These are phyloP conservation scores for Ephemerocybe angulata DNA, from an alignment of 768 basidiomycete genomes.

Conservation along the genomic window DNA sequence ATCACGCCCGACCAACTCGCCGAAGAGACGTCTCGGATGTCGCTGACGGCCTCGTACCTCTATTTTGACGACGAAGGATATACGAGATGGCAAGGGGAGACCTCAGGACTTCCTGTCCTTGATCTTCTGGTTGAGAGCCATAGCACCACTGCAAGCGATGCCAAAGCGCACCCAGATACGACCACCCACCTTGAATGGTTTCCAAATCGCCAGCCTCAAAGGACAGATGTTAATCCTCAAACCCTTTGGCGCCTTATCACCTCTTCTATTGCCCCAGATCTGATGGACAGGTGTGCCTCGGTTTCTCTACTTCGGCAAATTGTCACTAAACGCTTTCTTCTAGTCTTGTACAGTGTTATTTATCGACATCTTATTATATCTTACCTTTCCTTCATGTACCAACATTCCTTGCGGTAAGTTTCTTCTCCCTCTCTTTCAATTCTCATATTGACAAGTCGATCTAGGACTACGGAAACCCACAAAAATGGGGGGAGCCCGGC, in stretches of 20 bases:
- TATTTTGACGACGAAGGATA: constrained; percentile 87
- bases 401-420: constrained; percentile 70
- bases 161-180: constrained; percentile 21
- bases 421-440: constrained; percentile 9
- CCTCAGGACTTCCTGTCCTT: constrained; percentile 85
- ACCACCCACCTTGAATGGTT: constrained; percentile 62
- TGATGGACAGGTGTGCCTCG: constrained; percentile 81
- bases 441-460: constrained; percentile 6
- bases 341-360: constrained; percentile 77
- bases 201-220: constrained; percentile 71
- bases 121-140: constrained; percentile 79
- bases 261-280: constrained; percentile 78
- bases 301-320: constrained; percentile 7
- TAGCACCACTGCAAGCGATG: constrained; percentile 31
- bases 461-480: constrained; percentile 89
- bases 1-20: constrained; percentile 41
- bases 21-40: constrained; percentile 61
- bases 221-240: constrained; percentile 83
- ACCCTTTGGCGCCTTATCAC: constrained; percentile 85
- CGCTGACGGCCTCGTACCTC: constrained; percentile 73
- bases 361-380: constrained; percentile 91
- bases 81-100: constrained; percentile 89
- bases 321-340: constrained; percentile 12
- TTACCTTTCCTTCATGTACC: constrained; percentile 92
- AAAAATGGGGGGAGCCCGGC: constrained; percentile 94